phyloP scores from a whole-genome alignment of 306 rosid genomes.

The Dryas alaskensis region DNA sequence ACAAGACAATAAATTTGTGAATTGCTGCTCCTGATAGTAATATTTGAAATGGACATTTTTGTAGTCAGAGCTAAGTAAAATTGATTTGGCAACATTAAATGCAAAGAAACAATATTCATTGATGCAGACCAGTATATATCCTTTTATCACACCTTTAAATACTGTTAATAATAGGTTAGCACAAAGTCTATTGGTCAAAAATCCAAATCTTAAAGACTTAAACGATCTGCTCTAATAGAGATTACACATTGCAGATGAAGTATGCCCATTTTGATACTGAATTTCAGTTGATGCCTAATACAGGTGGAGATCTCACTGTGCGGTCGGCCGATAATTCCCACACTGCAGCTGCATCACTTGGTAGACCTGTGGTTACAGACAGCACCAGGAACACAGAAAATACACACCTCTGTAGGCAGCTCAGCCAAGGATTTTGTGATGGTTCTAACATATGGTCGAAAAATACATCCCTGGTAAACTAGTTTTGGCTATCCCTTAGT shows the following conservation, averaged over 20 bases:
- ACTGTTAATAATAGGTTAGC: background rate
- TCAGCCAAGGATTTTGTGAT: constrained; percentile 62
- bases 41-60: background rate
- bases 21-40: background rate
- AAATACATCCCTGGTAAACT: constrained; percentile 8
- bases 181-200: too few relatives aligned
- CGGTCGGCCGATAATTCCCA: constrained; percentile 44
- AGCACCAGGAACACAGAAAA: constrained; percentile 25
- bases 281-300: background rate
- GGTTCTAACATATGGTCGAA: constrained; percentile 55
- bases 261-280: background rate
- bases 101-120: too few relatives aligned
- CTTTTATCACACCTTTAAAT: too few relatives aligned
- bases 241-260: too few relatives aligned
- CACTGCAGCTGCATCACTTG: constrained; percentile 39
- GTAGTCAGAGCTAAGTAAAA: background rate
- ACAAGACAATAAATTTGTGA: background rate
- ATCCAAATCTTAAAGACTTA: too few relatives aligned
- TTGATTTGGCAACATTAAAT: background rate
- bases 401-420: constrained; percentile 41
- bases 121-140: too few relatives aligned
- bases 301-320: constrained; percentile 58
- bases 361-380: constrained; percentile 50
- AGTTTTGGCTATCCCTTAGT: background rate
- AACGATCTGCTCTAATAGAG: too few relatives aligned